A percentile compares a stretch with the other conserved stretches of the same genome.
Evolutionary conservation across 2,329 filamentous ascomycete species (phyloP).

Genomic region (Colletotrichum tamarilloi): DNA sequence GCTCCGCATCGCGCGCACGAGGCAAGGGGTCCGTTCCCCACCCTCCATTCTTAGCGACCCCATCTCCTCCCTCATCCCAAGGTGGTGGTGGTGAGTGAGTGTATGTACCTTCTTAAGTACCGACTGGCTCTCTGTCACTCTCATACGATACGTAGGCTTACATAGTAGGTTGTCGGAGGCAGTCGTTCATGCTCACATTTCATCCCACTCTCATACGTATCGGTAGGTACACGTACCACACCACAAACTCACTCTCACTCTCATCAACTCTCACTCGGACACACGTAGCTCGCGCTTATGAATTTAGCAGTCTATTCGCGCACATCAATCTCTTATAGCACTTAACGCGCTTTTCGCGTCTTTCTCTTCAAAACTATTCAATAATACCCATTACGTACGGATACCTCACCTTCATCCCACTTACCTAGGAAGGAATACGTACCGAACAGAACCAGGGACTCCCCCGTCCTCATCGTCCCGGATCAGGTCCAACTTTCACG

Average conservation of each 20-base stretch:
- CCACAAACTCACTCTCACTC: not conserved
- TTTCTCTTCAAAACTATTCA: not conserved
- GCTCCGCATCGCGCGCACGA: slow-evolving; percentile 32
- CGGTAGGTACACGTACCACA: not conserved
- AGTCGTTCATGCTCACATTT: not conserved
- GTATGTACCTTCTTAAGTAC: no score
- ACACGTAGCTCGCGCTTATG: not conserved
- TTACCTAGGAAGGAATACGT: not conserved
- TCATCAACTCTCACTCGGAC: not conserved
- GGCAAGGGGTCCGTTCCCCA: slow-evolving; percentile 33
- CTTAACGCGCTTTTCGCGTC: not conserved
- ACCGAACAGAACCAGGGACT: not conserved
- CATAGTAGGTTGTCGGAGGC: not conserved
- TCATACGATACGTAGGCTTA: not conserved
- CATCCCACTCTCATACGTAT: not conserved
- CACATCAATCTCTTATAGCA: not conserved
- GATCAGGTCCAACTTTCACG: not conserved
- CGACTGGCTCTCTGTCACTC: not conserved
- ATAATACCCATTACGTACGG: not conserved
- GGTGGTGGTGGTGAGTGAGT: not conserved
- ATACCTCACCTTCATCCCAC: no score
- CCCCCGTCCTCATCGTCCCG: not conserved
- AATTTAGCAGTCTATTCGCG: not conserved
- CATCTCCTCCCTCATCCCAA: not conserved
- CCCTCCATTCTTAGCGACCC: slow-evolving; percentile 2